Conservation (phyloP, 306 rosid genomes). For the Spatholobus suberectus region DNA sequence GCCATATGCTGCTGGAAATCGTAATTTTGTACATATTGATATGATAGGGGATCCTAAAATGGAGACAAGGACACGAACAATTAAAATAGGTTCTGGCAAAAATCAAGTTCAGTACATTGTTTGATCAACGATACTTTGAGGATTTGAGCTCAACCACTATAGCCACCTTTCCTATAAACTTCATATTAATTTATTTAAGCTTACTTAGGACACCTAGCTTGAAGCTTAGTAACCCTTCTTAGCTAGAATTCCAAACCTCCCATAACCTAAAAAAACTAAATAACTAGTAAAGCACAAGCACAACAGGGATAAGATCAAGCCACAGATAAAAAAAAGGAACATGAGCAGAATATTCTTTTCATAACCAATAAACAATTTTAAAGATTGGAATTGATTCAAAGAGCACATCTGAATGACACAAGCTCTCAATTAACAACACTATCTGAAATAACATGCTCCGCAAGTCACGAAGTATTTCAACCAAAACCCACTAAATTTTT, state of each 20-base stretch:
- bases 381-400: too few species aligned
- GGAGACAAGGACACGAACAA: slow-evolving; percentile 4
- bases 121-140: neutral
- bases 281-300: neutral
- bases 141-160: slow-evolving; percentile 7
- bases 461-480: neutral
- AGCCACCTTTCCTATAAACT: neutral
- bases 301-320: neutral
- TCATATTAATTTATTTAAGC: neutral
- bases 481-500: neutral
- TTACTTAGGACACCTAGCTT: neutral
- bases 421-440: neutral
- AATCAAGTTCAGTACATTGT: slow-evolving; percentile 11
- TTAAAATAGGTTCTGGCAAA: neutral
- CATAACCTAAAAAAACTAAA: too few species aligned
- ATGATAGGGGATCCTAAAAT: neutral
- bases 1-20: neutral
- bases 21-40: slow-evolving; percentile 9
- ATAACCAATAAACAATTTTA: too few species aligned
- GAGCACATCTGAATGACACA: neutral
- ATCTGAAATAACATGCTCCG: neutral
- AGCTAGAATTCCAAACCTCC: too few species aligned
- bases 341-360: neutral
- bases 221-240: neutral
- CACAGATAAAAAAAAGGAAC: neutral